Evolutionary conservation across 805 yeast genomes (phyloP), one percentile per base, ranked within the genome.

Genomic region (Tetrapisispora iriomotensis): DNA sequence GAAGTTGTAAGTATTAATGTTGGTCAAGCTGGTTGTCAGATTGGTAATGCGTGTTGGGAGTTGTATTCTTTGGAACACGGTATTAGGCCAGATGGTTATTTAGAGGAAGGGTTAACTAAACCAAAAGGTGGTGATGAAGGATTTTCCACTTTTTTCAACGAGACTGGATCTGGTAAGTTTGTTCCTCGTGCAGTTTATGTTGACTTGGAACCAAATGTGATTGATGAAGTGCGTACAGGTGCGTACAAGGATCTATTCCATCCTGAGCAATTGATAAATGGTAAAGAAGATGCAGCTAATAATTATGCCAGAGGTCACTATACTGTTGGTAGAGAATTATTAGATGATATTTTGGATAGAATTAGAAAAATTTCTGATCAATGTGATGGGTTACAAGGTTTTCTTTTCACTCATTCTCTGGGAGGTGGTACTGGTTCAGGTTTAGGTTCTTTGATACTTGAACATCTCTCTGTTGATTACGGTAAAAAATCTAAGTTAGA

Each of bases 341-440:
- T 90, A 56, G 98, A 92, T 59, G 96, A 86, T 55, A 83, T 88
- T 44, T 77, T 87, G 68, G 97, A 90, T 67, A 82, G 96, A 67
- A 75, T 92, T 45, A 85, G 97, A 72, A 87, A 88, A 65, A 86
- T 90, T 80, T 68, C 92, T 21, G 98, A 90, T 67, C 95, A 87
- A 67, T 86, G 96, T 72, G 95, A 85, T 61, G 97, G 98, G 43
- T 74, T 90, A 59, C 98, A 90, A 71, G 98, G 98, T 47, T 90
- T 90, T 71, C 68, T 92, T 50, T 88, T 90, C 67, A 90, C 96
- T 29, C 98, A 90, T 66, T 92, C 97, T 25, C 75, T 90, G 52
- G 97, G 97, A 65, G 98, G 98, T 72, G 98, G 98, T 75, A 90
- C 98, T 30, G 98, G 98, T 60, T 87, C 96, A 29, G 98, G 98